Base-by-base conservation (phyloP, 2,329 filamentous ascomycete species). In the Phialemoniopsis sp. region DNA sequence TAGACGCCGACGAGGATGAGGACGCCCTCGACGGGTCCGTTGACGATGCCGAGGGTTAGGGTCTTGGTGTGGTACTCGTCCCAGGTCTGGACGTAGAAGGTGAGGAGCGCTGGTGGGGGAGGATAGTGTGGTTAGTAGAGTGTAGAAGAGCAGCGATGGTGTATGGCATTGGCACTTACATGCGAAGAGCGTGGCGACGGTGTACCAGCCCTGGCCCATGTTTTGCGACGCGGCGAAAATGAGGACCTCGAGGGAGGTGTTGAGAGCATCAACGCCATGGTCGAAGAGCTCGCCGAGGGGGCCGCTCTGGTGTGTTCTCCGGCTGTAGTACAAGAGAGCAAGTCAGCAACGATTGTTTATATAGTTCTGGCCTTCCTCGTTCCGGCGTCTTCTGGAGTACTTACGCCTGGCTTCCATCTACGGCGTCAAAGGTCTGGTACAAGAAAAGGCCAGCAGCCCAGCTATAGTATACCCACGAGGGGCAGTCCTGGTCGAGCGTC, bases 41-140 rank as follows among this genome's bases (percentile, higher is more conserved):
- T 96, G 49, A 98, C 76, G 46, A 97, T 70, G 43, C 93, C 93
- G 6, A 98, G 78, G 2, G 89, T 96, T 35, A 98, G 78, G 4
- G 90, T 93, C 63, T 96, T 90, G 37, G 93, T 98, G 67, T 97
- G 91, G 67, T 97, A 98, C 62, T 97, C 93, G 58, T 98, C 93
- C 93, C 93, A 98, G 28, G 93, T 97, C 62, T 97, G 93, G 32
- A 97, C 85, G 63, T 97, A 97, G 64, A 98, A 98, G n/a, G 93
- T 96, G 53, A 94, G 72, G 43, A 91, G 80, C 7, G 87, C 85
- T 89, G 45, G 36, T 44, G n/a, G 13, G 5, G 28, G 8, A 8
- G 12, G 12, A n/a, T 13, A 16, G 16, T 8, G 8, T 19, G n/a
- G 32, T 49, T 41, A 48, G 47, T 43, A 19, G 44, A 34, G 35